Percentiles rank a stretch among this genome's conserved stretches.
Evolutionary conservation across 768 basidiomycete species (phyloP).

Genomic region (Clitopilus passeckerianus): DNA sequence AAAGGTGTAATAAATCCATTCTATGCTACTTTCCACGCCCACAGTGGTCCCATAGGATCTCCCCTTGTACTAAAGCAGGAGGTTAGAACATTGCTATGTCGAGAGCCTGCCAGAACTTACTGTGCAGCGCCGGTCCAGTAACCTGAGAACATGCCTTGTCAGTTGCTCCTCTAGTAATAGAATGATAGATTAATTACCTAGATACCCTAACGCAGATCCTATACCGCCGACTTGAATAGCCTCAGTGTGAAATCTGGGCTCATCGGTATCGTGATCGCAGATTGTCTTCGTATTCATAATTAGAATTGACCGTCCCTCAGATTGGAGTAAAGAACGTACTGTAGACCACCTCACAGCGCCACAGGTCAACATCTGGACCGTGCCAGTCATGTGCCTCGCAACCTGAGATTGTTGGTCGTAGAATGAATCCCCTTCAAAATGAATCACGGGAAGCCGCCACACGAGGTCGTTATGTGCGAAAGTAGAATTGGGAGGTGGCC

Average conservation of each 20-base stretch:
- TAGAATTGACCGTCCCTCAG: no score
- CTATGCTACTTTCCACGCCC: not conserved
- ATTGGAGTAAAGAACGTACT: not conserved
- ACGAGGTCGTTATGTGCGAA: not conserved
- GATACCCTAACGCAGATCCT: not conserved
- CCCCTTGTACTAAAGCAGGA: not conserved
- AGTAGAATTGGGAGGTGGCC: not conserved
- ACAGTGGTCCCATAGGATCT: not conserved
- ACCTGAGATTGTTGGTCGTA: not conserved
- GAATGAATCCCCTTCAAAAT: not conserved
- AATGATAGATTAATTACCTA: not conserved
- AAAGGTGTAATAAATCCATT: not conserved
- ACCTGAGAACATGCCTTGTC: not conserved
- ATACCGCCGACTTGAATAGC: not conserved
- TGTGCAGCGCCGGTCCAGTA: not conserved
- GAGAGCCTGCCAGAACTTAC: not conserved
- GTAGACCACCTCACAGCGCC: not conserved
- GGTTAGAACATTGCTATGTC: not conserved
- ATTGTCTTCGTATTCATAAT: not conserved
- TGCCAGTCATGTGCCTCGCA: not conserved
- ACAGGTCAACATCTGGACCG: not conserved
- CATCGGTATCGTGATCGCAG: not conserved
- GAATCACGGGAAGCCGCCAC: not conserved
- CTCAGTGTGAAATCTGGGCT: not conserved
- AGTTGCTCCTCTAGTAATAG: not conserved